A percentile compares a stretch with the other conserved stretches of the same genome.
Conservation (phyloP, 345 rosid species). For the Erysimum cheiranthoides region DNA sequence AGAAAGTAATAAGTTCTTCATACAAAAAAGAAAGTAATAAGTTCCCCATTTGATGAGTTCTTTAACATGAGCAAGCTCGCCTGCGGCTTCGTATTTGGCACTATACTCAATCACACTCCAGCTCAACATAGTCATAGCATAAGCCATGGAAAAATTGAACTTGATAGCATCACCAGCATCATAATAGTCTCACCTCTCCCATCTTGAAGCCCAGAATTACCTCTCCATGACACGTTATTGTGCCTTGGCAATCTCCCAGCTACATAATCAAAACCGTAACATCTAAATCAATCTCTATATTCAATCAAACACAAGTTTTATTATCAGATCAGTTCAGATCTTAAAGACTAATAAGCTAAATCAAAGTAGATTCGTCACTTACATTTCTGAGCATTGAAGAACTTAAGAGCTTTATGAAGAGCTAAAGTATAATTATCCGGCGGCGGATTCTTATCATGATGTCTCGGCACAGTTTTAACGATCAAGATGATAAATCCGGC, state of each 20-base stretch:
- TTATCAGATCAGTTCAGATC: not conserved
- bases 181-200: constrained; percentile 68
- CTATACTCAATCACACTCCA: constrained; percentile 99
- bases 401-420: constrained; percentile 94
- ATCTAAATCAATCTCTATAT: too few relatives aligned
- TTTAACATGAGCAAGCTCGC: constrained; percentile 88
- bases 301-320: too few relatives aligned
- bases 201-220: constrained; percentile 78
- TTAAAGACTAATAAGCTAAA: not conserved
- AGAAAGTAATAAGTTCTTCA: too few relatives aligned
- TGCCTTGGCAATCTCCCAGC: constrained; percentile 93
- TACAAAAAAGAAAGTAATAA: too few relatives aligned
- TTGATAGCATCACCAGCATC: constrained; percentile 99
- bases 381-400: constrained; percentile 98
- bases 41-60: constrained; percentile 95
- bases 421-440: constrained; percentile 93
- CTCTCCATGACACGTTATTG: constrained; percentile 96
- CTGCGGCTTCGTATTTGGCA: constrained; percentile 86
- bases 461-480: constrained; percentile 85
- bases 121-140: constrained; percentile 96
- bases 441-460: constrained; percentile 57
- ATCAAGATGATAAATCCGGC: constrained; percentile 80
- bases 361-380: constrained; percentile 16
- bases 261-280: constrained; percentile 36
- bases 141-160: constrained; percentile 84